phyloP scores from a whole-genome alignment of 2,329 filamentous ascomycete genomes.

The Capronia epimyces region DNA sequence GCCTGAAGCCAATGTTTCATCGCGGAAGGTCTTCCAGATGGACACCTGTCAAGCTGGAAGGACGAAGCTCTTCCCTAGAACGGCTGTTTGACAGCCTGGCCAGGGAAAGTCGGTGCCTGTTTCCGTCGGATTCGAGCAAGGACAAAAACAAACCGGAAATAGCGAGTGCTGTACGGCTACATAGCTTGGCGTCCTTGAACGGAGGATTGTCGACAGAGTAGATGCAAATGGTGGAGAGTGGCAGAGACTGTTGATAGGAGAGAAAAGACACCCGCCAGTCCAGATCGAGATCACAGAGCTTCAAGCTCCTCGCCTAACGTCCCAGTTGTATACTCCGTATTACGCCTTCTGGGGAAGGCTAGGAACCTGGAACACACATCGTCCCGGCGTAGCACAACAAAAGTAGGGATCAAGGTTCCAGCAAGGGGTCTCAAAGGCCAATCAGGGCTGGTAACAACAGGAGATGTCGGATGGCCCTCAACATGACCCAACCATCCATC shows the following conservation, averaged over 20 bases:
- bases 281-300: background rate
- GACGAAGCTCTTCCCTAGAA: background rate
- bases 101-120: background rate
- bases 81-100: too few species aligned
- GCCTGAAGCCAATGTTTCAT: conserved; percentile 16
- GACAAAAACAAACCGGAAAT: background rate
- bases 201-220: too few species aligned
- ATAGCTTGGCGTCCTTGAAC: too few species aligned
- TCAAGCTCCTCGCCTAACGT: background rate
- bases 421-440: background rate
- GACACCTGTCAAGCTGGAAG: background rate
- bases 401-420: background rate
- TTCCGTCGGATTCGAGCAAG: too few species aligned
- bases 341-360: conserved; percentile 3
- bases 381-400: conserved; percentile 1
- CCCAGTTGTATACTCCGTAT: background rate
- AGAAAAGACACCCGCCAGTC: background rate
- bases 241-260: conserved; percentile 3
- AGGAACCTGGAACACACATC: background rate
- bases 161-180: conserved; percentile 7
- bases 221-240: conserved; percentile 22
- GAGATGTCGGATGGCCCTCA: too few species aligned
- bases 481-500: too few species aligned
- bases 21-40: background rate
- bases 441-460: background rate